phyloP scores from a whole-genome alignment of 139 green algal species.

The Pseudopediastrum boryanum region DNA sequence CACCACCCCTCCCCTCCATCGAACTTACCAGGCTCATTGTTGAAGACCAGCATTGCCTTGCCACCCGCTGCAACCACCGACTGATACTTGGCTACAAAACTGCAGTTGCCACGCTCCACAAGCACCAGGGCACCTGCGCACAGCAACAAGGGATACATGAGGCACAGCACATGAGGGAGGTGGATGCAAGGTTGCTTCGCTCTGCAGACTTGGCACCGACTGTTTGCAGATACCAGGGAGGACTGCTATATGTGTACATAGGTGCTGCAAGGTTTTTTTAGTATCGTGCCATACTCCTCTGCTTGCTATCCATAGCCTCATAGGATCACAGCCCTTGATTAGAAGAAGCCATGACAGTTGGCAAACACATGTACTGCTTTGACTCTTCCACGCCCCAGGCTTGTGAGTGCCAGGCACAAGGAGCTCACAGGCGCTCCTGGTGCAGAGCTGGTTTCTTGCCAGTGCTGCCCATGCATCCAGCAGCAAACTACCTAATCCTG shows the following conservation, averaged over 20 bases:
- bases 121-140: constrained; percentile 45
- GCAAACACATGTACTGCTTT: neutral
- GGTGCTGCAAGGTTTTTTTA: neutral
- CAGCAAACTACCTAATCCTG: neutral
- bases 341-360: neutral
- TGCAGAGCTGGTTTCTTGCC: neutral
- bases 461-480: neutral
- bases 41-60: constrained; percentile 63
- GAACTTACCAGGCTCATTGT: constrained; percentile 54
- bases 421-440: neutral
- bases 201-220: neutral
- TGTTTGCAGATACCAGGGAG: neutral
- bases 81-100: constrained; percentile 66
- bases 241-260: neutral
- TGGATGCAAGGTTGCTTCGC: neutral
- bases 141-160: neutral
- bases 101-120: constrained; percentile 68
- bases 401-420: no score
- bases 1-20: neutral
- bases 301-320: neutral
- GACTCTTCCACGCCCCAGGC: no score
- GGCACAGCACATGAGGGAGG: neutral
- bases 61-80: constrained; percentile 54
- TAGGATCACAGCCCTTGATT: neutral
- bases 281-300: neutral